Base-by-base conservation (phyloP, 257 asterid genomes). In the Anisodus acutangulus region DNA sequence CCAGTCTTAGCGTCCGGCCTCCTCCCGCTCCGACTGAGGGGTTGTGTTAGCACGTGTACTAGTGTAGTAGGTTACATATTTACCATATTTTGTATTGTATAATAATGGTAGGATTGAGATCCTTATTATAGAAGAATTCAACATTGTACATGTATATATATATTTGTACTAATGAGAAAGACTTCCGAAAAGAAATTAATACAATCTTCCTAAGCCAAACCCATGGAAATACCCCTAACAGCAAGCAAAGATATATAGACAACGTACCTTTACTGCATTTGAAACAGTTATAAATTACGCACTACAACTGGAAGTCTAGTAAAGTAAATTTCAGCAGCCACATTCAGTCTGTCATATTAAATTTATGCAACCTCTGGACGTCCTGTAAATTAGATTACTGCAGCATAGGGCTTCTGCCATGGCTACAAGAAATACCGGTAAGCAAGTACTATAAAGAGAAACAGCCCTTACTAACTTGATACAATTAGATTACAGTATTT, bases 401-500 rank as follows among this genome's bases (percentile, higher is more conserved):
- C 19, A 35, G 74, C 35, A 9, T 12, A 35, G 11, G 49, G 78
- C 53, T 16, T 37, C 51, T 68, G 53, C 19, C 5, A 5, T 39
- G 51, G 78, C 22, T 39, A 69, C 53, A 69, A 69, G 26, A 69
- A 17, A 15, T 69, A 35, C 74, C 39, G 5, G 60, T 49, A 26
- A 49, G 80, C 80, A 22, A 68, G 12, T 67, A 66, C 47, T 35
- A 66, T 16, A 6, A 13, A 37, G 76, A 69, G 53, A 69, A 68
- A 39, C 26, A 17, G 15, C 55, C 54, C 31, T 69, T 69, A 41
- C 26, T 3, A 7, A 13, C n/a, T 47, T 51, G 26, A 76, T 76
- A 76, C 81, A 76, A 71, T 76, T 53, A 76, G 81, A 53, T 8
- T 76, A 76, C 2, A 26, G 26, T 6, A 51, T 51, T 26, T 51